Base-by-base conservation (phyloP, 805 yeast genomes). In the Candida ortonii region DNA sequence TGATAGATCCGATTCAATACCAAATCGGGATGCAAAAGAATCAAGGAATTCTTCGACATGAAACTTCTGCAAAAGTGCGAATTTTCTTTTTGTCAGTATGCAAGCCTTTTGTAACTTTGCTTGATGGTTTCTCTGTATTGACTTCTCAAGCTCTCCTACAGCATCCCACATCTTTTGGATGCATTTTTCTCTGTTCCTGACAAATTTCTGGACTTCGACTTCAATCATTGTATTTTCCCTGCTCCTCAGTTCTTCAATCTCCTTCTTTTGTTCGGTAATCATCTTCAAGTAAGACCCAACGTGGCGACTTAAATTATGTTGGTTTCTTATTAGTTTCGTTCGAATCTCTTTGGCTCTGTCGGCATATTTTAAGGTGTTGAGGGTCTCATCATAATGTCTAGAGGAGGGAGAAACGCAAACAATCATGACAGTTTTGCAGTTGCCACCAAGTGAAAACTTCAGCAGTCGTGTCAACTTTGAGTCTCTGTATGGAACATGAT, bases 371-470 rank as follows among this genome's bases (percentile, higher is more conserved):
- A 90, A 70, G 0, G 97, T 86, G 56, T 90, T 90, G 33, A 85
- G 65, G 1, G 97, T 89, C 53, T 90, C 97, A 53, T 90, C 97
- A 57, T 87, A 88, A 58, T 90, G 97, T 27, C 68, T 70, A 19
- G 84, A 75, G 39, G 88, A 83, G 0, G 97, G 97, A 4, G 94
- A 81, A 3, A 90, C 74, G 60, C 97, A 90, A 2, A 88, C 97
- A 46, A 90, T 85, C 97, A 90, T 90, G 4, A 87, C 89, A 0
- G 97, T 90, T 55, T 84, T 83, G 61, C 97, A 90, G 54, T 87
- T 86, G 0, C 97, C 97, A 3, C 96, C 96, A 10, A 90, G 64
- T 0, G 96, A 88, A 53, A 85, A 87, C 55, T 89, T 87, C 36
- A 90, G 69, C 31, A 90, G 65, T 45, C 97, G 64, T 0, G 97